Evolutionary conservation across 2,329 filamentous ascomycete genomes (phyloP).

Genomic region (Exophiala lecanii-corni): DNA sequence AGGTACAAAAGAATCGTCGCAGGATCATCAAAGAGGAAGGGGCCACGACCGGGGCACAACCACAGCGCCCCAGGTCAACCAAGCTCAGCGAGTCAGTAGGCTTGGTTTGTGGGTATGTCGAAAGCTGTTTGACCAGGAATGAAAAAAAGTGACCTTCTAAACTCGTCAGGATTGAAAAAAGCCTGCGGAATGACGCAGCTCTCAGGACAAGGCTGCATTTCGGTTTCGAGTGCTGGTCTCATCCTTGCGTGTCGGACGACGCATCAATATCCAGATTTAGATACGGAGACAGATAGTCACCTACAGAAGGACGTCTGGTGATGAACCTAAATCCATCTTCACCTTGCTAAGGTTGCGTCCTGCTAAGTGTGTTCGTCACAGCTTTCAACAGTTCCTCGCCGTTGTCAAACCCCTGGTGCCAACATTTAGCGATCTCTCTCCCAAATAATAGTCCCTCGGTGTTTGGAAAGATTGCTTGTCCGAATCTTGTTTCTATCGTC

Average conservation of each 20-base stretch:
- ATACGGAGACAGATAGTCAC: neutral
- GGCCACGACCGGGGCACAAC: neutral
- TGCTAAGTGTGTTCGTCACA: constrained; percentile 1
- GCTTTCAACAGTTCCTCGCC: constrained; percentile 1
- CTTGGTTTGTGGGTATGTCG: neutral
- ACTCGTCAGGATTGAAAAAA: neutral
- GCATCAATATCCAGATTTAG: neutral
- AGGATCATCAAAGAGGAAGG: neutral
- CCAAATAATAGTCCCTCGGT: constrained; percentile 1
- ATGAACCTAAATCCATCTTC: neutral
- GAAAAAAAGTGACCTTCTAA: neutral
- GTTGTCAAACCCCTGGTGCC: constrained; percentile 2
- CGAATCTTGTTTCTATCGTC: neutral
- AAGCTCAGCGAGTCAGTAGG: neutral
- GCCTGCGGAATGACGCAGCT: neutral
- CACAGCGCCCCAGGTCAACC: neutral
- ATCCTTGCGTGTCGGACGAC: neutral
- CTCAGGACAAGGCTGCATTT: neutral
- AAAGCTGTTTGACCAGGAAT: neutral
- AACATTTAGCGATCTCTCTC: neutral
- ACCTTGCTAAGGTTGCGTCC: neutral
- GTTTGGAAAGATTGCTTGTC: constrained; percentile 1
- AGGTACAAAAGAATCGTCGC: neutral
- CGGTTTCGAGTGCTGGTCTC: neutral
- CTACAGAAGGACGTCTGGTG: neutral